These are phyloP conservation scores for Marvania coccoides DNA, from an alignment of 139 green algal species.

Conservation along the genomic window DNA sequence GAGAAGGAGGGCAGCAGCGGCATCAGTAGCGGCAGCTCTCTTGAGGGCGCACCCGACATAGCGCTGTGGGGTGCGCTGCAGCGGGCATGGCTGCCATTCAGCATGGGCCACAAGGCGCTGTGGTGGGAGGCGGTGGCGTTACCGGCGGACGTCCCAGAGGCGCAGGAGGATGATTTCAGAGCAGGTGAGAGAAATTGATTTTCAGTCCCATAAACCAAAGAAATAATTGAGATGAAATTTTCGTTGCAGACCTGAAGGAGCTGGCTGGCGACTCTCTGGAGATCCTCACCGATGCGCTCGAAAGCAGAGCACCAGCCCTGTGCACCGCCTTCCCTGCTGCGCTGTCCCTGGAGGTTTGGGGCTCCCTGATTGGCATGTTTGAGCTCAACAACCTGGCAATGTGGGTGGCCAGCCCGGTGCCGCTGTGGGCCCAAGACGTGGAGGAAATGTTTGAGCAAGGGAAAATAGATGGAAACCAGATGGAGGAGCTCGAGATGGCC, in stretches of 20 bases:
- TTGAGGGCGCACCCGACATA: neutral
- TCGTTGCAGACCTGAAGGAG: slow-evolving; percentile 37
- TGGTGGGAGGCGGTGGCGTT: slow-evolving; percentile 83
- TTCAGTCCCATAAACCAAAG: neutral
- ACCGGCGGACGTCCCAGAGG: slow-evolving; percentile 54
- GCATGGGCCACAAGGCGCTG: slow-evolving; percentile 58
- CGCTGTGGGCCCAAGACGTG: slow-evolving; percentile 3
- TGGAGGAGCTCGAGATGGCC: slow-evolving; percentile 24
- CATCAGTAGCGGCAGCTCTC: too few relatives aligned
- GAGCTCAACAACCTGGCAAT: slow-evolving; percentile 93
- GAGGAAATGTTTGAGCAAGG: neutral
- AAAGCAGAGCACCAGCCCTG: neutral
- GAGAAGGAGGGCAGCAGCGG: too few relatives aligned
- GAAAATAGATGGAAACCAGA: neutral
- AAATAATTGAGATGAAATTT: neutral
- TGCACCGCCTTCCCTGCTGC: slow-evolving; percentile 43
- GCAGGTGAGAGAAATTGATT: neutral
- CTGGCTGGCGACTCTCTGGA: slow-evolving; percentile 66
- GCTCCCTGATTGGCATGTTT: slow-evolving; percentile 84
- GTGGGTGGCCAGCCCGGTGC: slow-evolving; percentile 12
- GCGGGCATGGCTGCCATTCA: slow-evolving; percentile 66
- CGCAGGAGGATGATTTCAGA: slow-evolving; percentile 28
- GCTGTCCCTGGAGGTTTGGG: slow-evolving; percentile 68
- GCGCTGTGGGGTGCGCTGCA: slow-evolving; percentile 30
- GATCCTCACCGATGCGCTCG: slow-evolving; percentile 52